Evolutionary conservation across 208 protist genomes (phyloP), one percentile per base, ranked within the genome.

Genomic region (Leishmania aethiopica): DNA sequence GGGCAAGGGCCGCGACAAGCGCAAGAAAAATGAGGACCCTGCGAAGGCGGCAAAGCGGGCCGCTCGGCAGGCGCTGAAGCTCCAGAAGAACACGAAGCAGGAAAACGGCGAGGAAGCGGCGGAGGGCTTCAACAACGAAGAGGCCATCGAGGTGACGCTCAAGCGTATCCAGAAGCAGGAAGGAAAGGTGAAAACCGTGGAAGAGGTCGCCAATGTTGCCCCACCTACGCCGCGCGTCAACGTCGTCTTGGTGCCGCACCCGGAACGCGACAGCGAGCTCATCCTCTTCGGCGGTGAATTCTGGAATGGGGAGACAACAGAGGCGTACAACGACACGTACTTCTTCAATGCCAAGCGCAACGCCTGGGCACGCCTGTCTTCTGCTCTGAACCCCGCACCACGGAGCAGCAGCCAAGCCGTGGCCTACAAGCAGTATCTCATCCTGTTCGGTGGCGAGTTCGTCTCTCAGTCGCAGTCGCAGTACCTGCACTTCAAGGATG

Each of bases 381-480:
- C 91, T 7, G 84, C 92, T 3, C 70, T 94, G 11, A 96, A 96
- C 62, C 93, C 95, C 1, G 80, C 91, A 1, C 93, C 95, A 7
- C 89, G 95, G 42, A 96, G 93, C 82, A 97, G 95, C 86, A 92
- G 88, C 53, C 95, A 97, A 80, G 93, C 87, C 7, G 72, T 98
- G 22, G 81, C 92, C 13, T 97, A 98, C 87, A 97, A 97, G 84
- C 87, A 97, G 60, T 97, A 91, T 82, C 32, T 97, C 25, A 84
- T 97, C 77, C 78, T 97, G 22, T 97, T 91, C 76, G 96, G 96
- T 75, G 96, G 96, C 49, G 95, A 98, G 86, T 98, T 98, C 81
- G 93, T 97, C 3, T 97, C 96, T 11, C 95, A 96, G 84, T 94
- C 95, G n/a, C 95, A 98, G 85, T 97, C 92, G 55, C 94, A 97